These are phyloP conservation scores for Eutrema yunnanense DNA, from an alignment of 345 rosid genomes.

Conservation along the genomic window DNA sequence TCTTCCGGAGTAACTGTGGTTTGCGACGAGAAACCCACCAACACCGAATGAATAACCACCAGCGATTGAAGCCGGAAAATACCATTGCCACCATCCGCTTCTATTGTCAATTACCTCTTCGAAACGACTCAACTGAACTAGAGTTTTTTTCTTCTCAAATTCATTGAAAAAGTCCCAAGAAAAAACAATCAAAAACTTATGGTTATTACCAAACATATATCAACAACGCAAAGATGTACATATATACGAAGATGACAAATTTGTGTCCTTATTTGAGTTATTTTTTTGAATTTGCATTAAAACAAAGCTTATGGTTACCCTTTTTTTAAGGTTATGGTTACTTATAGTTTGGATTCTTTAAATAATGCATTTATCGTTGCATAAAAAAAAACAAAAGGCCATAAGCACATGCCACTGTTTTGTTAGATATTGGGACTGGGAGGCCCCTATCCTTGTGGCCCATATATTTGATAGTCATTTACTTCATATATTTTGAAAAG, in stretches of 20 bases:
- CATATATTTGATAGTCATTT: background rate
- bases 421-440: constrained; percentile 10
- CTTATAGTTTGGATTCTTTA: background rate
- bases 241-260: background rate
- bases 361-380: background rate
- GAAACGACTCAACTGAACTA: too few species aligned
- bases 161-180: too few species aligned
- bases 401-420: constrained; percentile 19
- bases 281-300: background rate
- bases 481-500: background rate
- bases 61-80: too few species aligned
- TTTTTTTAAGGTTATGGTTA: background rate
- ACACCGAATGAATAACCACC: too few species aligned
- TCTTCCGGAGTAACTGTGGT: too few species aligned
- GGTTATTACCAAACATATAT: background rate
- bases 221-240: background rate
- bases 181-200: too few species aligned
- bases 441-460: constrained; percentile 6
- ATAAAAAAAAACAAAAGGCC: background rate
- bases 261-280: background rate
- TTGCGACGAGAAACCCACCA: too few species aligned
- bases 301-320: background rate
- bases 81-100: too few species aligned
- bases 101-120: too few species aligned
- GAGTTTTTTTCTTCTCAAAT: too few species aligned